Base-by-base conservation (phyloP, 2,329 filamentous ascomycete genomes). In the Graphiopsis chlorocephala region DNA sequence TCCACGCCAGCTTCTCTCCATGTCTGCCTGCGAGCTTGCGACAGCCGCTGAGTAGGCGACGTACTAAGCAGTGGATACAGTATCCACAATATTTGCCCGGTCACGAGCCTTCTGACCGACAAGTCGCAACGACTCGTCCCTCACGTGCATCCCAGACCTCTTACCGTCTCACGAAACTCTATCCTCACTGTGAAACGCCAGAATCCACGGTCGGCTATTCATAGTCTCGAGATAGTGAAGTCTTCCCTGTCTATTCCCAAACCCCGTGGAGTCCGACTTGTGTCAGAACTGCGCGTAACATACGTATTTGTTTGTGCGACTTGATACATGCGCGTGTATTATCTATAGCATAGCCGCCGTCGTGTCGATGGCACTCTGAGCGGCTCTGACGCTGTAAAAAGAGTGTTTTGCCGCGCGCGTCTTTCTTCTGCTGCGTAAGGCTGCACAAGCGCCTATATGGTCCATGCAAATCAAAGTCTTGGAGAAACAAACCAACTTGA, bases 111-210 rank as follows among this genome's bases (percentile, higher is more conserved):
- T 35, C 59, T 17, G 26, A 62, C 20, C 53, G 59, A 56, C 53
- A 38, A 38, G 29, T 38, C 45, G 17, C n/a, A 52, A 50, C 59
- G 59, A 61, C 31, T 61, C 59, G 59, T 31, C 31, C 20, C 29
- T 61, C 59, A 61, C 59, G 47, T 61, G 59, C 48, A 55, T 62
- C 48, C 48, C 33, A 62, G 60, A 38, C 47, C 5, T 20, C 31
- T 52, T 17, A 45, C 48, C 47, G 5, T 20, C 31, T 52, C 8
- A 45, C 48, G 48, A 52, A 52, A 53, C 50, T 53, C 25, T 17
- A 28, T 53, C 15, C 15, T 26, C 48, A 55, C 35, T n/a, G 20
- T 53, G 60, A 62, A 62, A 62, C 60, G 60, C 60, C 23, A 42
- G 29, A 58, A n/a, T n/a, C 31, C 55, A 38, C 23, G 31, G 26